These are phyloP conservation scores for Syzygium oleosum DNA, from an alignment of 345 rosid species.

Conservation along the genomic window DNA sequence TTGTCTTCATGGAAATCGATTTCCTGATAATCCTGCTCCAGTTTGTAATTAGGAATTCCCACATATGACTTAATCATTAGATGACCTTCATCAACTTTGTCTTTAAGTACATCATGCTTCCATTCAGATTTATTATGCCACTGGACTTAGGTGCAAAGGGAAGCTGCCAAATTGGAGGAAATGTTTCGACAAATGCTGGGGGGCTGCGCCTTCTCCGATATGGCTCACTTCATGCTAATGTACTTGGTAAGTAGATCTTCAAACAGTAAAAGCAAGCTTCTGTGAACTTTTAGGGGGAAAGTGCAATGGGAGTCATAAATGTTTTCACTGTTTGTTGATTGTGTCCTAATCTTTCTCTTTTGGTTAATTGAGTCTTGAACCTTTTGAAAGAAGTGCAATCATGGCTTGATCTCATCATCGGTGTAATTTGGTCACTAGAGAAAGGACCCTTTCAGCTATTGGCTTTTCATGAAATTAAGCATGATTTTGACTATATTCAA, in stretches of 20 bases:
- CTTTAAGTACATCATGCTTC: constrained; percentile 31
- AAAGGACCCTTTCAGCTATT: neutral
- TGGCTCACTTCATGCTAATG: constrained; percentile 90
- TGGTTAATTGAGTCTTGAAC: neutral
- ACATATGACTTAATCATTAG: neutral
- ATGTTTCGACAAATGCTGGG: constrained; percentile 98
- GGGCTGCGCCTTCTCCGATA: constrained; percentile 93
- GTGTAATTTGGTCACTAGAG: neutral
- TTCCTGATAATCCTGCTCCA: neutral
- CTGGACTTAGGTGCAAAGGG: constrained; percentile 99
- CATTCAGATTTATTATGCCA: constrained; percentile 95
- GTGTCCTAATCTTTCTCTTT: neutral
- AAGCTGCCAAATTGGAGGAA: constrained; percentile 99
- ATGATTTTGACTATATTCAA: neutral
- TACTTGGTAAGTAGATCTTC: constrained; percentile 53
- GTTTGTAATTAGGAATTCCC: neutral
- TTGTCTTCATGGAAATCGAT: neutral
- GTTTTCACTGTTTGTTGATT: neutral
- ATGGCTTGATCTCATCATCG: neutral
- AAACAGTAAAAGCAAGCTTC: neutral
- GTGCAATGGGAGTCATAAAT: neutral
- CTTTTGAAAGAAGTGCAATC: neutral
- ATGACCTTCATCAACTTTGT: neutral
- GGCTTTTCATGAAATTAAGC: neutral
- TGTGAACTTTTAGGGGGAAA: neutral